A percentile compares a stretch with the other conserved stretches of the same genome.
phyloP scores from a whole-genome alignment of 2,329 filamentous ascomycete genomes.

The Ambrosiella beaveri region DNA sequence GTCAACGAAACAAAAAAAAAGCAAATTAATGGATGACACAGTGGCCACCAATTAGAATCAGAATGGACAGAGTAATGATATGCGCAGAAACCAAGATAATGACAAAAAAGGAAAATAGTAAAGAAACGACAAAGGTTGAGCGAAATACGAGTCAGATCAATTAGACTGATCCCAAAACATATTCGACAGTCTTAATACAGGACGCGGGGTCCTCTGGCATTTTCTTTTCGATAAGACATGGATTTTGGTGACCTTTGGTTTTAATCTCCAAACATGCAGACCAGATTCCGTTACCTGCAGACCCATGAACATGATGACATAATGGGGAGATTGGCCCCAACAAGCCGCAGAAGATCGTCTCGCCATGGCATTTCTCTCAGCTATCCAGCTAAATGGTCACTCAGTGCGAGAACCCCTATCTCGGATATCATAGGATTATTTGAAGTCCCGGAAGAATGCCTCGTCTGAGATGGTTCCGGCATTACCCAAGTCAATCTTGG shows the following conservation, averaged over 20 bases:
- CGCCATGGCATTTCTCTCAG: background rate
- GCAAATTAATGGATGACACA: background rate
- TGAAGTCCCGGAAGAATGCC: slow-evolving; percentile 43
- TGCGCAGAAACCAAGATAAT: slow-evolving; percentile 1
- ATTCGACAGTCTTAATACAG: background rate
- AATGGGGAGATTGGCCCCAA: too few species aligned
- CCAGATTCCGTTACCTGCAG: background rate
- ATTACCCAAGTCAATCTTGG: slow-evolving; percentile 28
- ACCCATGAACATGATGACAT: too few species aligned
- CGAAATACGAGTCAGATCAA: background rate
- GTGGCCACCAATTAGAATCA: background rate
- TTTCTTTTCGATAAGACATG: background rate
- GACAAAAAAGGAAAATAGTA: background rate
- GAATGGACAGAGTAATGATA: background rate
- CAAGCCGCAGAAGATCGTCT: background rate
- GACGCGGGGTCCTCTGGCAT: background rate
- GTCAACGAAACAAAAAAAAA: slow-evolving; percentile 8
- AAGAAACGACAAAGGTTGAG: slow-evolving; percentile 1
- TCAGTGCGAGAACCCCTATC: background rate
- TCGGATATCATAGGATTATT: slow-evolving; percentile 20
- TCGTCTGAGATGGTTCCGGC: slow-evolving; percentile 27
- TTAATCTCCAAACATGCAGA: background rate
- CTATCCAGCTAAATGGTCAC: slow-evolving; percentile 1
- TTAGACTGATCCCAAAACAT: background rate
- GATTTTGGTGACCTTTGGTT: too few species aligned